Evolutionary conservation across 2,329 filamentous ascomycete genomes (phyloP).

Genomic region (Fusarium equiseti): DNA sequence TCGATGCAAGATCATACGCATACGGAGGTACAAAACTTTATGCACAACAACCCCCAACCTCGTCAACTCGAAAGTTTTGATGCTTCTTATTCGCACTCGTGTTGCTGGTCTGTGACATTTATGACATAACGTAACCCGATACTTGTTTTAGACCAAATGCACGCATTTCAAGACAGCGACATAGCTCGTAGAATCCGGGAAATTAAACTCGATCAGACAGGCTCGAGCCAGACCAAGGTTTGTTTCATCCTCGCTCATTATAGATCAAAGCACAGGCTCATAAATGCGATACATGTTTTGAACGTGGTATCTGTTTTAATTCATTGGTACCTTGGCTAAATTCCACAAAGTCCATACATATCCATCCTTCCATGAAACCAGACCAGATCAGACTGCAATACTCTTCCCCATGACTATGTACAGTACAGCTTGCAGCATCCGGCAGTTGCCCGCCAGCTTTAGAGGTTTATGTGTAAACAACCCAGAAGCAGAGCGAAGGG

Average conservation of each 20-base stretch:
- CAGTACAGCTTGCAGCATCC: constrained; percentile 40
- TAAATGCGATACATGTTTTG: neutral
- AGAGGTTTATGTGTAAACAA: constrained; percentile 37
- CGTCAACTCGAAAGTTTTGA: neutral
- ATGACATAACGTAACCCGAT: constrained; percentile 6
- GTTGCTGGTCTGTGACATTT: constrained; percentile 8
- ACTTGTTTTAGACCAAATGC: neutral
- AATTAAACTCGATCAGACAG: constrained; percentile 25
- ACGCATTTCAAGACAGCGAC: constrained; percentile 14
- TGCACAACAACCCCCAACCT: neutral
- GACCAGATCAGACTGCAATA: constrained; percentile 33
- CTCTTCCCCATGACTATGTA: constrained; percentile 34
- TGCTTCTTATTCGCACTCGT: constrained; percentile 23
- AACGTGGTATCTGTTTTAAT: constrained; percentile 34
- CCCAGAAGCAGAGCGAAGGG: constrained; percentile 24
- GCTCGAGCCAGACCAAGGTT: constrained; percentile 11
- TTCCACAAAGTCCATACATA: constrained; percentile 16
- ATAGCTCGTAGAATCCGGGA: constrained; percentile 10
- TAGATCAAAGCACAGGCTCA: neutral
- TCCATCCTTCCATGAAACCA: constrained; percentile 13
- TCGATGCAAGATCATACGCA: neutral
- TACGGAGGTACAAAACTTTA: constrained; percentile 1
- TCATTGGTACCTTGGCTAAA: constrained; percentile 29
- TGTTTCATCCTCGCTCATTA: constrained; percentile 33
- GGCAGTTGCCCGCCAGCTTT: constrained; percentile 39